These are phyloP conservation scores for Westerdykella sp. DNA, from an alignment of 2,329 filamentous ascomycete species.

Conservation along the genomic window DNA sequence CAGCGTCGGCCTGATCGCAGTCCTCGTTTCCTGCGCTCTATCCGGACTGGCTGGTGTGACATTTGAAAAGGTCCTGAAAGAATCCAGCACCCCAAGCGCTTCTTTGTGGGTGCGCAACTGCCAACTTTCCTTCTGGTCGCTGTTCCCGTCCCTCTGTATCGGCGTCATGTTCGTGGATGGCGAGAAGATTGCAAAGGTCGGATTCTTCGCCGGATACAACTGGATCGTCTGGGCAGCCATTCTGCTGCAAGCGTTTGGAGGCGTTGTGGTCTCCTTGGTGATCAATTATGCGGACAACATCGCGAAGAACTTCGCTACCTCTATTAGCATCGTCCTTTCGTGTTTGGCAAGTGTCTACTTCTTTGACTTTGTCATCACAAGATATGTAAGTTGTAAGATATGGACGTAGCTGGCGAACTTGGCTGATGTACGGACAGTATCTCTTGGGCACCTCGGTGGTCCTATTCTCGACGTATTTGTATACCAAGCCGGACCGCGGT, in stretches of 20 bases:
- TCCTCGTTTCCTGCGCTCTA: slow-evolving; percentile 68
- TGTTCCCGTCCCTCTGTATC: slow-evolving; percentile 81
- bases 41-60: slow-evolving; percentile 83
- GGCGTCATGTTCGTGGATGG: slow-evolving; percentile 86
- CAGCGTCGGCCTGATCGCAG: slow-evolving; percentile 70
- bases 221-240: slow-evolving; percentile 85
- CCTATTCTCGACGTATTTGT: slow-evolving; percentile 76
- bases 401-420: background rate
- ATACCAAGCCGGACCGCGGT: slow-evolving; percentile 59
- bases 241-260: slow-evolving; percentile 73
- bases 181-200: slow-evolving; percentile 70
- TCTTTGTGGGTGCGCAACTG: slow-evolving; percentile 94
- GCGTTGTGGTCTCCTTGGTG: slow-evolving; percentile 74
- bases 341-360: slow-evolving; percentile 79
- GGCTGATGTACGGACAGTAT: slow-evolving; percentile 53
- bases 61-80: slow-evolving; percentile 87
- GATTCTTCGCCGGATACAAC: slow-evolving; percentile 94
- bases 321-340: slow-evolving; percentile 83
- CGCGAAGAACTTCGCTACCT: slow-evolving; percentile 88
- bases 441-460: slow-evolving; percentile 73
- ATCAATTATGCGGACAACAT: slow-evolving; percentile 85
- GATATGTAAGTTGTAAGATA: slow-evolving; percentile 19
- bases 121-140: slow-evolving; percentile 87
- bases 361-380: slow-evolving; percentile 70
- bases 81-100: slow-evolving; percentile 64